Evolutionary conservation across 768 basidiomycete genomes (phyloP).

Genomic region (Mycena galopus): DNA sequence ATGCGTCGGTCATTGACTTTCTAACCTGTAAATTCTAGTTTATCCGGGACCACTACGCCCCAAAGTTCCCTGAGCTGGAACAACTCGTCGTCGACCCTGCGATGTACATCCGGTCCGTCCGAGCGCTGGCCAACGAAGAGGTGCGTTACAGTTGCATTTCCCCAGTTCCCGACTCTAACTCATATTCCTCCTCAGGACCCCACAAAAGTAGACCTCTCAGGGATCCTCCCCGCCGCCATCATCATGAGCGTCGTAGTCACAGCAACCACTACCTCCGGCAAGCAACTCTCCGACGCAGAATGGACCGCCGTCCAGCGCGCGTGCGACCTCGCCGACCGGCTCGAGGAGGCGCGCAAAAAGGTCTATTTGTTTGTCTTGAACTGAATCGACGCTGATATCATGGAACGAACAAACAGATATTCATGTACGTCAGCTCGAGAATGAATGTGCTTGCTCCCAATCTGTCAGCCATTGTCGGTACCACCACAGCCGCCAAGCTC

Average conservation of each 20-base stretch:
- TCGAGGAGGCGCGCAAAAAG: constrained; percentile 92
- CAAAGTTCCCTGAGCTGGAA: constrained; percentile 97
- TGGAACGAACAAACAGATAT: constrained; percentile 71
- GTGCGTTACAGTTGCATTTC: constrained; percentile 50
- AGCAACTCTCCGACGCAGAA: constrained; percentile 72
- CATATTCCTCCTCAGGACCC: constrained; percentile 72
- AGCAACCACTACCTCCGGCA: constrained; percentile 90
- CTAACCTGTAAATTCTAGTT: constrained; percentile 76
- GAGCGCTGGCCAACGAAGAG: constrained; percentile 87
- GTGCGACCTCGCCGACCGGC: constrained; percentile 87
- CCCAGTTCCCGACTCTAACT: constrained; percentile 8
- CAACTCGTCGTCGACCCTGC: constrained; percentile 92
- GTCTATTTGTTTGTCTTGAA: constrained; percentile 51
- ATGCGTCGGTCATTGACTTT: not conserved
- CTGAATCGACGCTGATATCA: not conserved
- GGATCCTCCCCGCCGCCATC: constrained; percentile 87
- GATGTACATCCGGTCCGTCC: constrained; percentile 93
- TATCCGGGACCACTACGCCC: constrained; percentile 96
- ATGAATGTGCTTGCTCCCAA: constrained; percentile 99
- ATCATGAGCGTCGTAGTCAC: constrained; percentile 98
- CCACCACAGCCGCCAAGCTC: constrained; percentile 97
- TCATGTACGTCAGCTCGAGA: constrained; percentile 98
- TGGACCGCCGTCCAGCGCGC: constrained; percentile 90
- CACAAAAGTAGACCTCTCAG: constrained; percentile 85
- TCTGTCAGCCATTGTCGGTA: constrained; percentile 97